Evolutionary conservation across 139 green algal species (phyloP).

Genomic region (Dunaliella primolecta): DNA sequence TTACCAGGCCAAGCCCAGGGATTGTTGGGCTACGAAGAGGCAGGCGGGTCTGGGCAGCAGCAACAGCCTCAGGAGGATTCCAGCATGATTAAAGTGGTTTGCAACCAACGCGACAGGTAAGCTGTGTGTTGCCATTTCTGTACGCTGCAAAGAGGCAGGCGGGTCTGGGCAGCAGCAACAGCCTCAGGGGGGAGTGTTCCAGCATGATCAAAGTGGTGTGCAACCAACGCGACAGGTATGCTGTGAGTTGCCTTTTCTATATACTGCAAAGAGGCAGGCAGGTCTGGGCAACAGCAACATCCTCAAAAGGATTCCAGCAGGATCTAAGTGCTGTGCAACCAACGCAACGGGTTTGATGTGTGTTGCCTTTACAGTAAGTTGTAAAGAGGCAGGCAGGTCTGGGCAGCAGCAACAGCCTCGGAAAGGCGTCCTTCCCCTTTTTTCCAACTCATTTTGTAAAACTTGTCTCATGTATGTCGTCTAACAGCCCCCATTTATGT

Average conservation of each 20-base stretch:
- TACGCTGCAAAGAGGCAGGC: background rate
- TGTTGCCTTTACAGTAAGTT: background rate
- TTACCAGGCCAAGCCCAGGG: background rate
- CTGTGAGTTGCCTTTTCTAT: background rate
- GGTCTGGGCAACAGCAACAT: background rate
- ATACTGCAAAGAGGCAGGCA: background rate
- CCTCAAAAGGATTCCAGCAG: slow-evolving; percentile 49
- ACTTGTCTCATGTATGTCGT: too few relatives aligned
- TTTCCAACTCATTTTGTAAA: too few relatives aligned
- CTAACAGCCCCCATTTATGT: too few relatives aligned
- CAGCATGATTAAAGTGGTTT: slow-evolving; percentile 78
- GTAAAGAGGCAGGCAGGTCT: slow-evolving; percentile 5
- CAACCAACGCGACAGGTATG: slow-evolving; percentile 73
- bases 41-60: slow-evolving; percentile 5
- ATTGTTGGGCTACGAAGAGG: background rate
- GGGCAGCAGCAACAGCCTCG: background rate
- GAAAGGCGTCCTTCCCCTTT: too few relatives aligned
- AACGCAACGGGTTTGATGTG: slow-evolving; percentile 66
- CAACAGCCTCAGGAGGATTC: slow-evolving; percentile 23
- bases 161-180: background rate
- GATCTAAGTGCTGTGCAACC: slow-evolving; percentile 73
- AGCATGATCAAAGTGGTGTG: slow-evolving; percentile 79
- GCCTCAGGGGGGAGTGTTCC: slow-evolving; percentile 26
- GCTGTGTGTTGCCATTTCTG: background rate
- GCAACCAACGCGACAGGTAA: slow-evolving; percentile 74